Base-by-base conservation (phyloP, 768 basidiomycete species). In the Mycena galopus region DNA sequence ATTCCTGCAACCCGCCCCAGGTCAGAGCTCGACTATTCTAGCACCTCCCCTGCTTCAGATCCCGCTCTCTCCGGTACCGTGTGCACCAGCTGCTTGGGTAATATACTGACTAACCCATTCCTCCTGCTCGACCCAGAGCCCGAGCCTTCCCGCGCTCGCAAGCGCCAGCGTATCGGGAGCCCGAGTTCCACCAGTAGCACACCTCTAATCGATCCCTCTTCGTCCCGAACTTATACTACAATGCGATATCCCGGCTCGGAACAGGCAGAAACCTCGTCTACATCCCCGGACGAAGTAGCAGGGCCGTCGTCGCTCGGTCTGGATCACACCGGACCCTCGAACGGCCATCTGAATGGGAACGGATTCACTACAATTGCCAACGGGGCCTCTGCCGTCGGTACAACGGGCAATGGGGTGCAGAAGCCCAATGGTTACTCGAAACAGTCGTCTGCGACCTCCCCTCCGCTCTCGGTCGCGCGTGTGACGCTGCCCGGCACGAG, bases 401-500 rank as follows among this genome's bases (percentile, higher is more conserved):
- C 75, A 42, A 78, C 82, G 77, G 85, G 84, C 51, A 91, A 91
- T 73, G 90, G 91, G 25, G 77, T 84, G 59, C 74, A 83, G 70
- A 92, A 89, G 77, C 84, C 65, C 35, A 75, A 88, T 75, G 83
- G 81, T 69, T 87, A 85, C 67, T 75, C 74, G 53, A 75, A 75
- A 53, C 71, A 72, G 59, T 53, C 74, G 39, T 71, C 73, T n/a
- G 65, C 73, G 23, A 30, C 69, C 29, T 66, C 67, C 17, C 67
- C 59, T 58, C 17, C 70, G 27, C 70, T 71, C 78, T 81, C 86
- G 29, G 82, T 94, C 71, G 81, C 91, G 35, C 88, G 87, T 77
- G 92, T 96, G 57, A 85, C 87, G 53, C 84, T 93, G 37, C 92
- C 92, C 23, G 94, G 95, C 29, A 90, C 92, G 57, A 88, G 88